These are phyloP conservation scores for Aspergillus flavus DNA, from an alignment of 2,329 filamentous ascomycete species.

Conservation along the genomic window DNA sequence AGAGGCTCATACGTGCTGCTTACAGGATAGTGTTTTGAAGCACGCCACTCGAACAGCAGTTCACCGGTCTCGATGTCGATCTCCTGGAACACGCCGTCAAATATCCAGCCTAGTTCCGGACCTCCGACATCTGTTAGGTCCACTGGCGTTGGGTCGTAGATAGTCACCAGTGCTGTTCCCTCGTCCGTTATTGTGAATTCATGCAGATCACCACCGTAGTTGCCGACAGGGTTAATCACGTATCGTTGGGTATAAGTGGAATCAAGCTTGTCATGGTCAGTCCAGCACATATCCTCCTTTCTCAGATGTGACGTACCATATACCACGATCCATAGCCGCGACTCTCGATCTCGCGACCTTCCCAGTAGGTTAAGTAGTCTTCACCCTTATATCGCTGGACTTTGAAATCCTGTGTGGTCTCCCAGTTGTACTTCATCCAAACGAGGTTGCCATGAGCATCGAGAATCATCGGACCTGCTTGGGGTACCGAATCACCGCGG, in stretches of 20 bases:
- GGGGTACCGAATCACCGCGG: conserved; percentile 32
- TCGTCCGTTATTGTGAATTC: conserved; percentile 36
- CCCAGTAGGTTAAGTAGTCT: conserved; percentile 32
- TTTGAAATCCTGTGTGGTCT: conserved; percentile 29
- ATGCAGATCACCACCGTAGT: conserved; percentile 33
- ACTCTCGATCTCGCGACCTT: conserved; percentile 22
- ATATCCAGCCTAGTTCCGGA: conserved; percentile 33
- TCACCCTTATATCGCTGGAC: conserved; percentile 28
- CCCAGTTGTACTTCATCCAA: conserved; percentile 29
- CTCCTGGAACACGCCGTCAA: conserved; percentile 35
- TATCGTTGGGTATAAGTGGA: conserved; percentile 26
- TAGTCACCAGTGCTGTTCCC: conserved; percentile 34
- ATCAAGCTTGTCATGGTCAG: conserved; percentile 25
- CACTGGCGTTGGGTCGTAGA: conserved; percentile 30
- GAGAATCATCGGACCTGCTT: conserved; percentile 31
- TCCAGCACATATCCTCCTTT: background rate
- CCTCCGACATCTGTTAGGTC: conserved; percentile 33
- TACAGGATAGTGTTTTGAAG: conserved; percentile 35
- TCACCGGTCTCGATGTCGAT: conserved; percentile 40
- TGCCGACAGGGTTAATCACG: conserved; percentile 23
- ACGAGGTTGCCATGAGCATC: conserved; percentile 30
- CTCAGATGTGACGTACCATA: conserved; percentile 23
- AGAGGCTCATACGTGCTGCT: conserved; percentile 23
- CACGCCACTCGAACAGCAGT: conserved; percentile 40
- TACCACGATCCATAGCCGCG: conserved; percentile 28